Evolutionary conservation across 2,329 filamentous ascomycete species (phyloP).

Genomic region (Fusarium brevicatenulatum): DNA sequence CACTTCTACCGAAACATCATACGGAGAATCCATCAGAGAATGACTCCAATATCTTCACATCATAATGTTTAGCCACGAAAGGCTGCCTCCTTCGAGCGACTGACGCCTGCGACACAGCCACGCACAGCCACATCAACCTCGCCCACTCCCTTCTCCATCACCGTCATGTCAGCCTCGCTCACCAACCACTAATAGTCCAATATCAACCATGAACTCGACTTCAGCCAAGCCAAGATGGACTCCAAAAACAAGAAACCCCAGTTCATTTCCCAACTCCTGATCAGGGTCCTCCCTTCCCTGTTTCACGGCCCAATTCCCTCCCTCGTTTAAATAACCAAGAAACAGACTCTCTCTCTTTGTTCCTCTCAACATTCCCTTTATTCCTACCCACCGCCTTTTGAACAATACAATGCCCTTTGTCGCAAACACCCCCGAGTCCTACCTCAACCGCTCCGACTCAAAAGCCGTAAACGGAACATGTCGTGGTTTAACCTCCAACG

Average conservation of each 20-base stretch:
- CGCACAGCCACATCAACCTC: conserved; percentile 33
- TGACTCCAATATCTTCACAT: background rate
- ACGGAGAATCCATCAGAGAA: fast-evolving
- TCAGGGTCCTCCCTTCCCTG: conserved; percentile 15
- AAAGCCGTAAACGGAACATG: conserved; percentile 87
- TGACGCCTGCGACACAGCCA: conserved; percentile 15
- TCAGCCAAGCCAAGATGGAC: conserved; percentile 31
- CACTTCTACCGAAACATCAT: background rate
- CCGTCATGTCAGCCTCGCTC: conserved; percentile 23
- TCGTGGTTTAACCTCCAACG: conserved; percentile 83
- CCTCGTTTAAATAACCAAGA: background rate
- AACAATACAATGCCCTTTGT: conserved; percentile 52
- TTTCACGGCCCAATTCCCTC: conserved; percentile 11
- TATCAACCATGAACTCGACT: background rate
- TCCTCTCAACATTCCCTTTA: background rate
- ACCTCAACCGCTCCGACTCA: conserved; percentile 82
- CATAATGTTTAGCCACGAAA: background rate
- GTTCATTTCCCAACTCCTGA: background rate
- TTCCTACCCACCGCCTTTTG: conserved; percentile 13
- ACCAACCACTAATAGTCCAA: conserved; percentile 11
- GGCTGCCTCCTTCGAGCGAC: background rate
- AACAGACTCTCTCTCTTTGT: background rate
- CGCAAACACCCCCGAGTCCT: conserved; percentile 78
- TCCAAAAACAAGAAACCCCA: conserved; percentile 20
- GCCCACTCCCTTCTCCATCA: conserved; percentile 35